Evolutionary conservation across 1,284 basidiomycete species (phyloP).

Genomic region (Acaromyces ingoldii): DNA sequence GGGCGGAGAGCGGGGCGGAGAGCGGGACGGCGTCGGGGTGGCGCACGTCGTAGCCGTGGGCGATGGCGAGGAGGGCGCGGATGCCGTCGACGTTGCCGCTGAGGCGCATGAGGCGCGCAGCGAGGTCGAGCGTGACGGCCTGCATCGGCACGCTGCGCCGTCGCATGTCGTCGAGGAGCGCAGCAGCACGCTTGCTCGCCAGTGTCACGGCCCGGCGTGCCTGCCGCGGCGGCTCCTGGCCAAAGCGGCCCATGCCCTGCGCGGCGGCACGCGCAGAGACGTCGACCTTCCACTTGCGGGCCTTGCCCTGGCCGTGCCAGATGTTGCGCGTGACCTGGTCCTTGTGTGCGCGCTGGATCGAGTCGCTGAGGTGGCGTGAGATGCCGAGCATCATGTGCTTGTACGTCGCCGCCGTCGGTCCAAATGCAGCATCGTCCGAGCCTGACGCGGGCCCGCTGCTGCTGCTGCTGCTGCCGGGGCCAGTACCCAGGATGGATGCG

Average conservation of each 20-base stretch:
- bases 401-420: slow-evolving; percentile 30
- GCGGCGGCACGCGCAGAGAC: slow-evolving; percentile 26
- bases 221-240: slow-evolving; percentile 17
- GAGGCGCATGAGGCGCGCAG: slow-evolving; percentile 33
- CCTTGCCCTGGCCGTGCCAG: not conserved
- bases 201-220: not conserved
- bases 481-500: not conserved
- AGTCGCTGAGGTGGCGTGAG: slow-evolving; percentile 27
- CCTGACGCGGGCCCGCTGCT: not conserved
- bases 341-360: slow-evolving; percentile 28
- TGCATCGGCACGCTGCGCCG: slow-evolving; percentile 23
- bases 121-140: slow-evolving; percentile 35
- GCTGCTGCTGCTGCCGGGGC: not conserved
- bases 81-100: slow-evolving; percentile 39
- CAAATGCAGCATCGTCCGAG: slow-evolving; percentile 1
- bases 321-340: slow-evolving; percentile 3
- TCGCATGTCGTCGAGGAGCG: slow-evolving; percentile 33
- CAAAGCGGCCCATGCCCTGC: slow-evolving; percentile 24
- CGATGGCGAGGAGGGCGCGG: slow-evolving; percentile 27
- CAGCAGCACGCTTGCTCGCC: slow-evolving; percentile 21
- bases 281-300: slow-evolving; percentile 1
- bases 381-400: slow-evolving; percentile 37
- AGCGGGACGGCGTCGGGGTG: slow-evolving; percentile 20
- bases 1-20: not conserved
- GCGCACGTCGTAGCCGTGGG: slow-evolving; percentile 39